Percentiles rank a stretch among this genome's conserved stretches.
phyloP scores from a whole-genome alignment of 257 asterid species.

The Nicotiana tomentosiformis region DNA sequence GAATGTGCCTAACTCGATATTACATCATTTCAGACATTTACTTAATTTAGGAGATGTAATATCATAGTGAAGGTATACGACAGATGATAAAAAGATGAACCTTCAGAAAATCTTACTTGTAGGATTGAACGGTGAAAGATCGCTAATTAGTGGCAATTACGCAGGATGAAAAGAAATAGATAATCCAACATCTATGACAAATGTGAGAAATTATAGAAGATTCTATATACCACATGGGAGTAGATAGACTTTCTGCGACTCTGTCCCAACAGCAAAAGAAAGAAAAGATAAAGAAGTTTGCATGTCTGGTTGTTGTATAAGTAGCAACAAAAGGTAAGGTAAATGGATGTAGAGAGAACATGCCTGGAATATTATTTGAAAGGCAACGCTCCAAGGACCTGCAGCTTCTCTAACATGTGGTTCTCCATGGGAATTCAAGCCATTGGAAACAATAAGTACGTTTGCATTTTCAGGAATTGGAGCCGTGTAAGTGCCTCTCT shows the following conservation, averaged over 20 bases:
- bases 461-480: conserved; percentile 35
- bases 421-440: conserved; percentile 27
- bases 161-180: neutral
- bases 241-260: neutral
- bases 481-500: conserved; percentile 28
- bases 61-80: neutral
- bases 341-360: conserved; percentile 8
- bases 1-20: neutral
- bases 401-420: conserved; percentile 35
- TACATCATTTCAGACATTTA: neutral
- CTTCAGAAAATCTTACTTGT: neutral
- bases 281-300: neutral
- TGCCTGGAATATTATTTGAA: conserved; percentile 78
- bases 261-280: neutral
- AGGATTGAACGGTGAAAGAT: neutral
- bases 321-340: neutral
- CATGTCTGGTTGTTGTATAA: conserved; percentile 2
- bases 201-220: neutral
- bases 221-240: neutral
- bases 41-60: neutral
- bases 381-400: conserved; percentile 41
- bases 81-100: neutral
- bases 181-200: neutral
- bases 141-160: neutral
- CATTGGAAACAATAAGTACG: conserved; percentile 14